Evolutionary conservation across 2,329 filamentous ascomycete genomes (phyloP), one percentile per base, ranked within the genome.

Genomic region (Boeremia lycopersici): DNA sequence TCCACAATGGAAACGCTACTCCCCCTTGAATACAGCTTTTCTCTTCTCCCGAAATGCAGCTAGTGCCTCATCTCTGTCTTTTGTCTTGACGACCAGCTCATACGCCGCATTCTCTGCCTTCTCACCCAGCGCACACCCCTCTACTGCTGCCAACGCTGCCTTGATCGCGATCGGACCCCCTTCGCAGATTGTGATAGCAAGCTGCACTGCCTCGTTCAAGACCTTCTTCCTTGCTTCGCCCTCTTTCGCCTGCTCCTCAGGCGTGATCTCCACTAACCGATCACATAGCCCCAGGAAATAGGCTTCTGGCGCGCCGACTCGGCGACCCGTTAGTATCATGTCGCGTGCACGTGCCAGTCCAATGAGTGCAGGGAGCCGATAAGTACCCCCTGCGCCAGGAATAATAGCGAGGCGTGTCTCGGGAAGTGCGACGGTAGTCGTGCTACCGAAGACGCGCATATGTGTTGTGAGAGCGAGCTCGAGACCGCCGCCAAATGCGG

Each of bases 361-460:
- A 61, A 99, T 88, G 17, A 99, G 77, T 8, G 83, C 84, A 1
- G 92, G 91, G 0, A 99, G 86, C 9, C 95, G 88, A 75, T 91
- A 91, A 1, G 93, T 98, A 56, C 93, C 95, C 38, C 95, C 95
- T 2, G 93, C 95, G 55, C 95, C 95, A 3, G 95, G 95, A 61
- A 99, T 89, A 72, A 99, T 99, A 51, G 89, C 95, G 2, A 99
- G 84, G 2, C 93, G 84, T 1, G 95, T 98, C 75, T 99, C 95
- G 1, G 95, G 95, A 5, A 98, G 85, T 0, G 87, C 93, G 49
- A 99, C 86, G 23, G 82, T 79, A 13, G 91, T 89, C 30, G 87
- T 89, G 34, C 90, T 91, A 29, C 87, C 84, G 63, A 98, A 88
- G 47, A 99, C 88, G 62, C 95, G 91, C 76, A 99, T 86, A 75